Base-by-base conservation (phyloP, 768 basidiomycete genomes). In the Cystofilobasidium bisporidii region DNA sequence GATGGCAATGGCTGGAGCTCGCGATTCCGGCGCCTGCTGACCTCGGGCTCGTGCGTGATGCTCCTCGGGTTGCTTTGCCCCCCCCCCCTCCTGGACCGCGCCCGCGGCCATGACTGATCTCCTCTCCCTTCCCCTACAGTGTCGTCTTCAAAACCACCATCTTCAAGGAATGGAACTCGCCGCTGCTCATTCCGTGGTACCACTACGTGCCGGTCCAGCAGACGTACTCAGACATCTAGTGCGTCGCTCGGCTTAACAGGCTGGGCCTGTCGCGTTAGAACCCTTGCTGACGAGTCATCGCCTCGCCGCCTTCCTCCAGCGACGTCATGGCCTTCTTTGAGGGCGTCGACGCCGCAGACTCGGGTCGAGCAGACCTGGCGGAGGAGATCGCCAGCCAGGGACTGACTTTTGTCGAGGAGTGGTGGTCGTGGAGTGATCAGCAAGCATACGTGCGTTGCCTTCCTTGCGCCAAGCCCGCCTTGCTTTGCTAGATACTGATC, bases 291-390 rank as follows among this genome's bases (percentile, higher is more conserved):
- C 15, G 43, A 3, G 22, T 32, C 28, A 28, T 32, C 20, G 41
- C 14, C 20, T 47, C 26, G 36, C 38, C 11, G 8, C 11, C 36
- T 43, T 41, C 11, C 38, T 14, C 22, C 47, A 66, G 65, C 41
- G 67, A 68, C 53, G 56, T 68, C 40, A 55, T 45, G 26, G 50
- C 61, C 33, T 68, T 68, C 67, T 68, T 68, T n/a, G 61, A 66
- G 33, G 65, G 65, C n/a, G 36, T 58, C 12, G 43, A 40, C n/a
- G 43, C 38, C 3, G 26, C 43, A 9, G 22, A 22, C 11, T n/a
- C n/a, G n/a, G 65, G 61, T 22, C 33, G 53, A 17, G 30, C 48
- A 6, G 57, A 68, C 38, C 61, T 68, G 40, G 67, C 67, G 3
- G 67, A 53, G 26, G 60, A 68, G 40, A 68, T 68, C 22, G 67